These are phyloP conservation scores for Auricularia heimuer DNA, from an alignment of 768 basidiomycete species.

Conservation along the genomic window DNA sequence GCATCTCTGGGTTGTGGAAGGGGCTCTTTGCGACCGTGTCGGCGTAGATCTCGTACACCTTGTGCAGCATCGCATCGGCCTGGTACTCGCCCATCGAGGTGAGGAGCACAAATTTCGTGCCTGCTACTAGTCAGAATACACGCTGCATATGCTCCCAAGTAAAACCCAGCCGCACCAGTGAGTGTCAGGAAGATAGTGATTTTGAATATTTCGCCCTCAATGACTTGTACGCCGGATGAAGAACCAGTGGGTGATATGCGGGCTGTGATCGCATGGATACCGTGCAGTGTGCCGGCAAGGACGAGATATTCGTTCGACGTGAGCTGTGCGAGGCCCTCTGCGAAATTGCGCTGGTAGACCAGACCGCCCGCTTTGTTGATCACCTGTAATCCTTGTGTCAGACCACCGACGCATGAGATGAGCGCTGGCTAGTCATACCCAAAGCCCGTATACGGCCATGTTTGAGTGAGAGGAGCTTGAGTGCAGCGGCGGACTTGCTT, in stretches of 20 bases:
- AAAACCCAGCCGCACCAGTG: constrained; percentile 51
- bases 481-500: not conserved
- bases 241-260: constrained; percentile 73
- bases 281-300: constrained; percentile 91
- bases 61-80: constrained; percentile 63
- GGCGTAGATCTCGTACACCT: constrained; percentile 86
- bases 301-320: constrained; percentile 94
- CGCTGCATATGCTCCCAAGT: not conserved
- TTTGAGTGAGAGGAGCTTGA: constrained; percentile 3
- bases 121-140: constrained; percentile 30
- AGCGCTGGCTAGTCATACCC: constrained; percentile 42
- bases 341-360: constrained; percentile 86
- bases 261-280: constrained; percentile 97
- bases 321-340: constrained; percentile 88
- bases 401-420: not conserved
- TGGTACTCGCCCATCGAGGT: constrained; percentile 69
- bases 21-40: constrained; percentile 99
- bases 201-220: constrained; percentile 93
- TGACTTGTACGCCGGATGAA: constrained; percentile 87
- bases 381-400: constrained; percentile 39
- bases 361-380: constrained; percentile 98
- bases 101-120: constrained; percentile 90
- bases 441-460: constrained; percentile 76
- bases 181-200: constrained; percentile 82
- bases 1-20: constrained; percentile 98